phyloP scores from a whole-genome alignment of 805 yeast genomes.

The Kluyveromyces siamensis region DNA sequence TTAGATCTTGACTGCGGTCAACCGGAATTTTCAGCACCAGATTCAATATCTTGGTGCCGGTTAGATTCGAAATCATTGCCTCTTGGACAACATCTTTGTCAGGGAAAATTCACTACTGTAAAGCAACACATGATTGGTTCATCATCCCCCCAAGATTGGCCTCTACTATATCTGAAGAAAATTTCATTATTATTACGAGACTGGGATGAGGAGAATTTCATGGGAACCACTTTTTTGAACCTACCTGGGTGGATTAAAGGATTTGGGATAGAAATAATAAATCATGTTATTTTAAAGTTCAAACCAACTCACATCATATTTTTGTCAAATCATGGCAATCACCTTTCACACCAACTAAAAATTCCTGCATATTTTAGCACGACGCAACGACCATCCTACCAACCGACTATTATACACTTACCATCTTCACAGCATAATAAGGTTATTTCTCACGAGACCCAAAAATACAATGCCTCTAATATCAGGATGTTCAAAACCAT shows the following conservation, averaged over 20 bases:
- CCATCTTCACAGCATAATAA: constrained; percentile 21
- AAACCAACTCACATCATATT: constrained; percentile 51
- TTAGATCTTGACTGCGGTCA: constrained; percentile 88
- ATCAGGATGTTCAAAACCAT: constrained; percentile 43
- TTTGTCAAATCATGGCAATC: constrained; percentile 23
- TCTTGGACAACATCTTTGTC: constrained; percentile 20
- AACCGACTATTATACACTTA: constrained; percentile 30
- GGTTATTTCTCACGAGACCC: constrained; percentile 9
- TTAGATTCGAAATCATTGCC: constrained; percentile 11
- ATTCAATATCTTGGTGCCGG: constrained; percentile 48
- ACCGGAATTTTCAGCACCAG: constrained; percentile 68
- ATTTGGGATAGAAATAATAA: constrained; percentile 62
- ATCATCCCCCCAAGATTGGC: constrained; percentile 58
- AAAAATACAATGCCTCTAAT: constrained; percentile 41
- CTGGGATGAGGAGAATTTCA: constrained; percentile 23
- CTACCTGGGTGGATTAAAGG: constrained; percentile 93
- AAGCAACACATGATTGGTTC: constrained; percentile 47
- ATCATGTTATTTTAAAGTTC: constrained; percentile 34
- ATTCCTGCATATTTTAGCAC: constrained; percentile 23
- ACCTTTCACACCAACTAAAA: constrained; percentile 21
- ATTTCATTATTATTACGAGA: constrained; percentile 32
- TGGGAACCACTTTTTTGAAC: constrained; percentile 49
- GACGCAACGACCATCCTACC: constrained; percentile 20
- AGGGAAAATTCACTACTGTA: constrained; percentile 9
- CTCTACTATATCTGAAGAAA: constrained; percentile 41